Base-by-base conservation (phyloP, 2,329 filamentous ascomycete species). In the Byssothecium circinans region DNA sequence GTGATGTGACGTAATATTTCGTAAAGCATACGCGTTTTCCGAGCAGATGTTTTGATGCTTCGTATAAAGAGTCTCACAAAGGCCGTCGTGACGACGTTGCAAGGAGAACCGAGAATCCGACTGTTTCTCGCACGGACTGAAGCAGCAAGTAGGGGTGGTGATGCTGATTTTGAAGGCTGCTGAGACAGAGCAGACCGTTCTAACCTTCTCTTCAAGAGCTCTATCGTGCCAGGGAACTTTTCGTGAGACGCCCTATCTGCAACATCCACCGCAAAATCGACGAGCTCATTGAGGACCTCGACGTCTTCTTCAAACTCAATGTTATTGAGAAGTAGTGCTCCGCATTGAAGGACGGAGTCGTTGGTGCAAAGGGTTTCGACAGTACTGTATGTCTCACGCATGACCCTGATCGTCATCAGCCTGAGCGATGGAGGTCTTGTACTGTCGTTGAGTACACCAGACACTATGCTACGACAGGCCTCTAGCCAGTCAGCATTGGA, bases 31-130 rank as follows among this genome's bases (percentile, higher is more conserved):
- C 79, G 74, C 11, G 85, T 82, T 68, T 91, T 92, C 12, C 70
- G 70, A 7, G 81, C 80, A 44, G 88, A 84, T 23, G 74, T 75
- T 55, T 85, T 84, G 74, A 95, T 82, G 11, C 83, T 83, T 42
- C 83, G 81, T 55, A 91, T 81, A 67, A 95, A 95, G 42, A 95
- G 84, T 52, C 81, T 82, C 34, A 90, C 84, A 47, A 89, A 83
- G 2, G 86, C 87, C 47, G 79, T 82, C 0, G 85, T 81, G 37
- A 89, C 85, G 34, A 91, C 82, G 56, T 90, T 89, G 3, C 84
- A 84, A 1, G 82, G 79, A 19, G 84, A 86, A 14, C 57, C 66
- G 27, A 54, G 47, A 17, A 37, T 47, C 30, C 45, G 36, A 11
- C 58, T 54, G 17, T 52, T 41, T 30, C 53, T 62, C 6, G 52